A percentile compares a stretch with the other conserved stretches of the same genome.
Evolutionary conservation across 352 stramenopile species (phyloP).

Genomic region (Hyaloperonospora arabidopsidis): DNA sequence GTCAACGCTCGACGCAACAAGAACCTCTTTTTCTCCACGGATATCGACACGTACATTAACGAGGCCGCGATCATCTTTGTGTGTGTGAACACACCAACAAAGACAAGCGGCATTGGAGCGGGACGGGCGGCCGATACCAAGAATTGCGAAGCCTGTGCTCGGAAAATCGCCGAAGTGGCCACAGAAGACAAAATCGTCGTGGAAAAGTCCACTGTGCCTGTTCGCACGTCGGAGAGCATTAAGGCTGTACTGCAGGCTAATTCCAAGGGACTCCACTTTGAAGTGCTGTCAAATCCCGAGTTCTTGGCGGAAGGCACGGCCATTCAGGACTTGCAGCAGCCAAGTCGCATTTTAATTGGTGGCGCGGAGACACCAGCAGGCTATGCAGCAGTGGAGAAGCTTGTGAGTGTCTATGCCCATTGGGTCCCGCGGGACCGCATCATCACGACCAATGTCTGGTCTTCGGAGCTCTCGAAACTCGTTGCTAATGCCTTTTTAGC

Average conservation of each 20-base stretch:
- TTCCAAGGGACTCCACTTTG: constrained; percentile 89
- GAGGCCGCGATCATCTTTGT: constrained; percentile 99
- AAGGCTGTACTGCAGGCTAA: constrained; percentile 92
- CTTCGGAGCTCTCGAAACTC: constrained; percentile 99
- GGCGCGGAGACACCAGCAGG: constrained; percentile 89
- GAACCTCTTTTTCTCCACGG: constrained; percentile 99
- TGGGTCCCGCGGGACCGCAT: constrained; percentile 94
- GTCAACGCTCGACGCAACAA: constrained; percentile 86
- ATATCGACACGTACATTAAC: constrained; percentile 95
- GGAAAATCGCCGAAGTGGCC: constrained; percentile 95
- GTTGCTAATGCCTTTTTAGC: constrained; percentile 99
- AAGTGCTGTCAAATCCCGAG: constrained; percentile 98
- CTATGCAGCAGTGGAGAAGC: constrained; percentile 78
- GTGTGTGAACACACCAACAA: constrained; percentile 99
- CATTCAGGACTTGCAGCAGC: constrained; percentile 92
- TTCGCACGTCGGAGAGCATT: constrained; percentile 97
- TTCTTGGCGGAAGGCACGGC: constrained; percentile 99
- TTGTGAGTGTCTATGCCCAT: constrained; percentile 96
- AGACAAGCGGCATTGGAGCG: constrained; percentile 94
- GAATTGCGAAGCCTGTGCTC: constrained; percentile 97
- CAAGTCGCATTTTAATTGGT: constrained; percentile 97
- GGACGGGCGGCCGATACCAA: constrained; percentile 98
- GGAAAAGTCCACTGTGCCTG: constrained; percentile 99
- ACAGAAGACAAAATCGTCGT: constrained; percentile 96
- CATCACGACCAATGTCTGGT: constrained; percentile 99